Evolutionary conservation across 495 filamentous ascomycete genomes (phyloP).

Genomic region (Tuber brumale): DNA sequence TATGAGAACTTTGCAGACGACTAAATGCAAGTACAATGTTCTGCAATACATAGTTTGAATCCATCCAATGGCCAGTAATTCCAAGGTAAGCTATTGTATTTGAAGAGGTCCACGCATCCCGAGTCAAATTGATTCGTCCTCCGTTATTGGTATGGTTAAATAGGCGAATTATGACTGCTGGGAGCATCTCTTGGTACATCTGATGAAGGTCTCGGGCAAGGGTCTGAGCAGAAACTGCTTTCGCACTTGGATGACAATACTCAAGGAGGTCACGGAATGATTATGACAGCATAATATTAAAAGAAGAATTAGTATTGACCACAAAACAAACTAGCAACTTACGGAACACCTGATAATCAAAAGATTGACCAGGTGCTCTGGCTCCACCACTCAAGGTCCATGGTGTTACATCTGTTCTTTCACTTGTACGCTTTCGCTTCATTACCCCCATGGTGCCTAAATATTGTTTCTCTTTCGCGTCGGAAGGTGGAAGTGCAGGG

Average conservation of each 20-base stretch:
- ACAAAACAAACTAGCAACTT: constrained; percentile 2
- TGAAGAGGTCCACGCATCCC: constrained; percentile 14
- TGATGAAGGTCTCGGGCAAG: background rate
- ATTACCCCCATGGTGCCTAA: too few species aligned
- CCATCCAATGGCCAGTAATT: constrained; percentile 19
- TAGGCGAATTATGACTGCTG: background rate
- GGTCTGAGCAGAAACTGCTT: background rate
- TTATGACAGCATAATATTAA: constrained; percentile 1
- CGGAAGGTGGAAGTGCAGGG: too few species aligned
- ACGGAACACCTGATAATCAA: background rate
- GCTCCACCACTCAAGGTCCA: too few species aligned
- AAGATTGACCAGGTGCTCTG: background rate
- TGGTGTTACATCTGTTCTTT: too few species aligned
- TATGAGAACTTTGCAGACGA: constrained; percentile 14
- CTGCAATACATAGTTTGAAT: background rate
- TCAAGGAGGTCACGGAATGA: constrained; percentile 4
- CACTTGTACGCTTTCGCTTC: too few species aligned
- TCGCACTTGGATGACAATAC: constrained; percentile 2
- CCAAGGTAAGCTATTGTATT: constrained; percentile 17
- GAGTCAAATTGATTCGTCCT: constrained; percentile 10
- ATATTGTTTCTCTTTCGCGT: too few species aligned
- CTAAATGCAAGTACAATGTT: constrained; percentile 11
- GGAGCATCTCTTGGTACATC: constrained; percentile 3
- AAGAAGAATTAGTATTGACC: constrained; percentile 3
- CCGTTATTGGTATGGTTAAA: background rate